Conservation (phyloP, 2,329 filamentous ascomycete genomes). For the Penicillium sclerotiorum region DNA sequence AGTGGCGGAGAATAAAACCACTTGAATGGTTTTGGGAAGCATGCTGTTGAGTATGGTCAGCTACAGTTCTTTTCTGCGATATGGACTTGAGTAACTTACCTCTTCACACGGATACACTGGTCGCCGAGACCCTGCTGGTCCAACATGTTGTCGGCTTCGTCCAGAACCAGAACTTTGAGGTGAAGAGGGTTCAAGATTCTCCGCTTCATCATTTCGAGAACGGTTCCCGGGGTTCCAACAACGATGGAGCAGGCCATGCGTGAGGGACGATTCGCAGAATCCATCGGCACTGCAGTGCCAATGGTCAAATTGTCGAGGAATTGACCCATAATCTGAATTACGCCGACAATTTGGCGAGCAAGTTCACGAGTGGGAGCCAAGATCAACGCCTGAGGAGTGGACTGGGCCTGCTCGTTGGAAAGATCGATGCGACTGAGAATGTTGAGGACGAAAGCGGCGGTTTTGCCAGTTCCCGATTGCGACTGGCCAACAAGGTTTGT, state of each 20-base stretch:
- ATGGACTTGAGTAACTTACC: constrained; percentile 56
- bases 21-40: constrained; percentile 75
- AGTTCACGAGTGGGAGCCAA: constrained; percentile 89
- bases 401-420: constrained; percentile 57
- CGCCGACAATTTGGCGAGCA: constrained; percentile 88
- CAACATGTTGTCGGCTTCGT: constrained; percentile 99
- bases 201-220: constrained; percentile 81
- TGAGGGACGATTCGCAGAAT: constrained; percentile 69
- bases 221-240: constrained; percentile 91
- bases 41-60: constrained; percentile 52
- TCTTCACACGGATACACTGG: constrained; percentile 88
- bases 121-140: constrained; percentile 94
- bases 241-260: constrained; percentile 76
- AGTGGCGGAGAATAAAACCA: constrained; percentile 93
- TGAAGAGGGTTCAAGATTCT: constrained; percentile 71
- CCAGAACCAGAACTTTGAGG: constrained; percentile 83
- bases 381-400: constrained; percentile 76
- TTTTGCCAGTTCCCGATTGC: constrained; percentile 98
- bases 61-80: not conserved
- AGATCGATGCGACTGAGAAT: constrained; percentile 86
- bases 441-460: constrained; percentile 91
- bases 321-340: constrained; percentile 79
- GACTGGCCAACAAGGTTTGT: constrained; percentile 96
- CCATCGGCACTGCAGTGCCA: constrained; percentile 77
- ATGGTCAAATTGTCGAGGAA: constrained; percentile 77